phyloP scores from a whole-genome alignment of 371 early-diverging fungal species.

The Mucor saturninus region DNA sequence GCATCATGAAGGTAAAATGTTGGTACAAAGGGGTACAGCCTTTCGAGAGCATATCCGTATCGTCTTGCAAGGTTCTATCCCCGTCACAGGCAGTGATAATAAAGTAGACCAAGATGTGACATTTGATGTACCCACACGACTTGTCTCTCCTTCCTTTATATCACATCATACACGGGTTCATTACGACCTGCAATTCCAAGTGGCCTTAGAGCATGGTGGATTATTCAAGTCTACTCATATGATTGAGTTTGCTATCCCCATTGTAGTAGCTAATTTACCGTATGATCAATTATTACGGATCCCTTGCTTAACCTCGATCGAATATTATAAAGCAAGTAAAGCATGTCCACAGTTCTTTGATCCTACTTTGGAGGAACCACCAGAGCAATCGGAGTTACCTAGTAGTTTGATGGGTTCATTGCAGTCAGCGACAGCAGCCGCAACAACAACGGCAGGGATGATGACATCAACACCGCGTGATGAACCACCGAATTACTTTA shows the following conservation, averaged over 20 bases:
- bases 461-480: constrained; percentile 39
- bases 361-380: constrained; percentile 45
- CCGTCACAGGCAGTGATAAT: constrained; percentile 9
- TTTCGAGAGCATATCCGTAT: constrained; percentile 39
- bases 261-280: constrained; percentile 48
- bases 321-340: constrained; percentile 34
- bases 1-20: constrained; percentile 54
- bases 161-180: constrained; percentile 50
- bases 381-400: constrained; percentile 29
- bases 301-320: constrained; percentile 42
- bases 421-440: constrained; percentile 26
- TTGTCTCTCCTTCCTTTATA: constrained; percentile 50
- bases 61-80: constrained; percentile 33
- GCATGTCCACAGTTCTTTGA: constrained; percentile 50
- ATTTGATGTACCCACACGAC: constrained; percentile 50
- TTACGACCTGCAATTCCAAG: constrained; percentile 43
- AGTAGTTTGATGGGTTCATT: constrained; percentile 28
- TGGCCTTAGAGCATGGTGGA: constrained; percentile 36
- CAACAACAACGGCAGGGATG: too few relatives aligned
- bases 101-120: constrained; percentile 27
- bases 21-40: constrained; percentile 51
- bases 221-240: constrained; percentile 38
- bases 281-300: constrained; percentile 48
- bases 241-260: constrained; percentile 45
- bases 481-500: constrained; percentile 55